Conservation (phyloP, 164 flowering plant genomes). For the Tetrastigma voinierianum region DNA sequence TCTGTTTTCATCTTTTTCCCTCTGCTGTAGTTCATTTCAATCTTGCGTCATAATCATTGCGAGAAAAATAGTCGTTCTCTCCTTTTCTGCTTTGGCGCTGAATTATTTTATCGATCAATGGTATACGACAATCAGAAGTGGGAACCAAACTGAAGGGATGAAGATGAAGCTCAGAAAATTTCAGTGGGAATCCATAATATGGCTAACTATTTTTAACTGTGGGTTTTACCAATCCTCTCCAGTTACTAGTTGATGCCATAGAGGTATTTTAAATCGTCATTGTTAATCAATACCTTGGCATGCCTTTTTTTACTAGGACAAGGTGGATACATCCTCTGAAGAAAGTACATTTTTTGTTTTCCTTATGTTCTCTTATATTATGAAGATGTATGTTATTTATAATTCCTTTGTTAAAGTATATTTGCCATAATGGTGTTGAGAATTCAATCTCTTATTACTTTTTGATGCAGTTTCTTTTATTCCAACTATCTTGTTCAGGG, state of each 20-base stretch:
- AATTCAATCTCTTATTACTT: neutral
- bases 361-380: too few species aligned
- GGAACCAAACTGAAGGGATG: conserved; percentile 24
- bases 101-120: conserved; percentile 1
- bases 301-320: too few species aligned
- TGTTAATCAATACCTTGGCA: too few species aligned
- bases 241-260: conserved; percentile 51
- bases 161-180: conserved; percentile 49
- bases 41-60: too few species aligned
- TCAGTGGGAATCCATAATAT: conserved; percentile 50
- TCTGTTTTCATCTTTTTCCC: too few species aligned
- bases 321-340: too few species aligned
- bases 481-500: conserved; percentile 32
- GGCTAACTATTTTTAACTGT: conserved; percentile 49
- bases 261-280: conserved; percentile 23
- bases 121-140: conserved; percentile 25
- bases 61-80: too few species aligned
- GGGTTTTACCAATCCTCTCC: conserved; percentile 58
- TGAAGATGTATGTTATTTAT: neutral
- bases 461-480: neutral
- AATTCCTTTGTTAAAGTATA: neutral
- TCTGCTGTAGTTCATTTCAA: too few species aligned
- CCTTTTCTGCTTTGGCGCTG: too few species aligned
- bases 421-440: too few species aligned
- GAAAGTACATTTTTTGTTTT: too few species aligned